Evolutionary conservation across 1,284 basidiomycete genomes (phyloP).

Genomic region (Ganoderma resinaceum): DNA sequence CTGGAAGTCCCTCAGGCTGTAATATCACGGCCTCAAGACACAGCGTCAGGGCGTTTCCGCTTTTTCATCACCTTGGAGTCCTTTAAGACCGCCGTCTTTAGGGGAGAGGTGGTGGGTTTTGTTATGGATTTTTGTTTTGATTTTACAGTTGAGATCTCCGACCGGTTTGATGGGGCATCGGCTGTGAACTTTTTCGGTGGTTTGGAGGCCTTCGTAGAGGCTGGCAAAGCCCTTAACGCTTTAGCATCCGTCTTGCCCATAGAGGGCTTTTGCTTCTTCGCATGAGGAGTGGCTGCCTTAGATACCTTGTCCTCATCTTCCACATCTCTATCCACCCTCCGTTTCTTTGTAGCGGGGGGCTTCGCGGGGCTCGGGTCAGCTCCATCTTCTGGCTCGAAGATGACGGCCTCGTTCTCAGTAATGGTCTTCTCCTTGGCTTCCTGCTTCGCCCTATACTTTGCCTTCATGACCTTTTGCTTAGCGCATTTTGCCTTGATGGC

Average conservation of each 20-base stretch:
- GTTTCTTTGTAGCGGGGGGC: conserved; percentile 34
- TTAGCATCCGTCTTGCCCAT: not conserved
- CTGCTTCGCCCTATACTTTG: conserved; percentile 33
- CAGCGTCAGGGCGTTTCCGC: conserved; percentile 16
- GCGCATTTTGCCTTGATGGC: conserved; percentile 48
- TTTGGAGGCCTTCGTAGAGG: not conserved
- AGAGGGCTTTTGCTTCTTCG: conserved; percentile 16
- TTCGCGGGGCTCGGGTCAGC: conserved; percentile 22
- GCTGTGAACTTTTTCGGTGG: not conserved
- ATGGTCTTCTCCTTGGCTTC: conserved; percentile 26
- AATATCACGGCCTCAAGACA: not conserved
- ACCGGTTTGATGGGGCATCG: not conserved
- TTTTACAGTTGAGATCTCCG: not conserved
- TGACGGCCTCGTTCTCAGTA: conserved; percentile 3
- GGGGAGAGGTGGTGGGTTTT: not conserved
- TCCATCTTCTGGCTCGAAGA: not conserved
- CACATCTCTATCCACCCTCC: conserved; percentile 32
- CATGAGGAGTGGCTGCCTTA: not conserved
- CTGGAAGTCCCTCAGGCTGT: not conserved
- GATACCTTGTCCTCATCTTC: not conserved
- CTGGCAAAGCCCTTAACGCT: not conserved
- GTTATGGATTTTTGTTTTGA: not conserved
- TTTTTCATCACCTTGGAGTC: conserved; percentile 15
- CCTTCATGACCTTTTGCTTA: conserved; percentile 45
- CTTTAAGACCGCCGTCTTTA: not conserved